Conservation (phyloP, 176 grass and related monocot genomes). For the Musa schizocarpa region DNA sequence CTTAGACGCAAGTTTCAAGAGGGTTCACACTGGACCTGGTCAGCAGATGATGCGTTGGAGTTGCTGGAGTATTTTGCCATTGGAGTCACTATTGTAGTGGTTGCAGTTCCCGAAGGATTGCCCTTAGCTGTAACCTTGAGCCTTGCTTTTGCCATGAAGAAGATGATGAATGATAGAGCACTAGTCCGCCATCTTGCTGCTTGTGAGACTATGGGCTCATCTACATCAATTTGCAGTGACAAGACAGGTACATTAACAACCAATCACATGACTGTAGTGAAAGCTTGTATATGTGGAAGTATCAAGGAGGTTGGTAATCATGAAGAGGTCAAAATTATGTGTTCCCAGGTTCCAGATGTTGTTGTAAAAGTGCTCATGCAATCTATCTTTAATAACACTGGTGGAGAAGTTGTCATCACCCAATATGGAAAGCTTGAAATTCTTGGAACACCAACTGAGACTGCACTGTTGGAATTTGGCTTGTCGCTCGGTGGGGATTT, state of each 20-base stretch:
- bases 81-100: slow-evolving; percentile 83
- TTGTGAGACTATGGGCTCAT: slow-evolving; percentile 91
- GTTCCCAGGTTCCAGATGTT: slow-evolving; percentile 42
- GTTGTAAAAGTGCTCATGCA: slow-evolving; percentile 49
- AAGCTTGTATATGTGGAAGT: slow-evolving; percentile 78
- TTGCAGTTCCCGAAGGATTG: slow-evolving; percentile 86
- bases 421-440: slow-evolving; percentile 67
- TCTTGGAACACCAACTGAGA: slow-evolving; percentile 82
- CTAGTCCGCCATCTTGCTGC: slow-evolving; percentile 83
- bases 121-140: slow-evolving; percentile 86
- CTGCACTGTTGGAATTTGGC: slow-evolving; percentile 80
- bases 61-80: slow-evolving; percentile 90
- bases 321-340: slow-evolving; percentile 32
- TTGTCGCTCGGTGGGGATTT: slow-evolving; percentile 68
- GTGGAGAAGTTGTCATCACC: slow-evolving; percentile 70
- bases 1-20: slow-evolving; percentile 58
- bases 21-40: slow-evolving; percentile 59
- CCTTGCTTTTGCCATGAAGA: slow-evolving; percentile 98
- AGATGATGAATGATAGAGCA: slow-evolving; percentile 99
- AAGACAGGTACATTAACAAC: slow-evolving; percentile 94
- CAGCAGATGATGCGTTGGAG: slow-evolving; percentile 68
- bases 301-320: slow-evolving; percentile 45
- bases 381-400: slow-evolving; percentile 89
- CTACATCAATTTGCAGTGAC: slow-evolving; percentile 89
- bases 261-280: slow-evolving; percentile 92